These are phyloP conservation scores for Flaveria ramosissima DNA, from an alignment of 129 eudicot genomes.

Conservation along the genomic window DNA sequence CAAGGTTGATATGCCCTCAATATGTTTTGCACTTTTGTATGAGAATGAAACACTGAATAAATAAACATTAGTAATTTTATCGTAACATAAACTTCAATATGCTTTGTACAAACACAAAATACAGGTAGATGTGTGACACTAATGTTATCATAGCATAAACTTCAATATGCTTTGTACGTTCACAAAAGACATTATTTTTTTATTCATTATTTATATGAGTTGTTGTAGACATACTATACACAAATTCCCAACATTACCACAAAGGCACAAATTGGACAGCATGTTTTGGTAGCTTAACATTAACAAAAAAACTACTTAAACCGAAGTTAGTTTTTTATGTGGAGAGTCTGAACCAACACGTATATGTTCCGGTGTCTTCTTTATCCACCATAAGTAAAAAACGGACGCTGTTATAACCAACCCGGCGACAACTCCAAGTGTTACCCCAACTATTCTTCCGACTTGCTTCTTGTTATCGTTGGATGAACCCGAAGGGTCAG, in stretches of 20 bases:
- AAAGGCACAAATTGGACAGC: slow-evolving; percentile 1
- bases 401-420: slow-evolving; percentile 41
- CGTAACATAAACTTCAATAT: no score
- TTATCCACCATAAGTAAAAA: slow-evolving; percentile 57
- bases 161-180: no score
- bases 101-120: no score
- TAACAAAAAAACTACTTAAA: slow-evolving; percentile 15
- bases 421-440: slow-evolving; percentile 51
- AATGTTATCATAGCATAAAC: no score
- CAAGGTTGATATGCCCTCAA: no score
- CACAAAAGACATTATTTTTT: background rate
- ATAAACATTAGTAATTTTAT: no score
- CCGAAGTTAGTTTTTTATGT: slow-evolving; percentile 35
- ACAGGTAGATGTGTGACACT: no score
- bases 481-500: slow-evolving; percentile 31
- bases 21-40: no score
- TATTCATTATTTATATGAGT: background rate
- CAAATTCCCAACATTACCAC: slow-evolving; percentile 18
- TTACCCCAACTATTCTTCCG: slow-evolving; percentile 51
- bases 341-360: slow-evolving; percentile 48
- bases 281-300: slow-evolving; percentile 8
- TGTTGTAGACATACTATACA: slow-evolving; percentile 12
- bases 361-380: slow-evolving; percentile 46
- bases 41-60: no score
- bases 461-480: slow-evolving; percentile 37